Evolutionary conservation across 805 yeast genomes (phyloP).

Genomic region (Yarrowia porcina): DNA sequence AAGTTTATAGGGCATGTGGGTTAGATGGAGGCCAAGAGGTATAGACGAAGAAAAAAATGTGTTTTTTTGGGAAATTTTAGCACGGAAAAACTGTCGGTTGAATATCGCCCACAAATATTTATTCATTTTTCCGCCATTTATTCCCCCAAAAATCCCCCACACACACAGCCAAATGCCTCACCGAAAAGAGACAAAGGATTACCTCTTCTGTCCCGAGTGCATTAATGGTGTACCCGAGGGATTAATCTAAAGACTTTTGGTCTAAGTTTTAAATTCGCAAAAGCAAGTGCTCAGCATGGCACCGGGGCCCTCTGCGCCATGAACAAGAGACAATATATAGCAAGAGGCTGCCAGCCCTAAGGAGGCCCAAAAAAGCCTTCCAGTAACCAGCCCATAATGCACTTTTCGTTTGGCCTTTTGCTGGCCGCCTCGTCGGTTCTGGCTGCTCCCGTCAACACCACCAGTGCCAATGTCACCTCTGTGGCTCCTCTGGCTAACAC

Average conservation of each 20-base stretch:
- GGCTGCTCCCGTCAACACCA: constrained; percentile 11
- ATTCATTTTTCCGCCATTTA: no score
- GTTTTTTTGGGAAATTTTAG: no score
- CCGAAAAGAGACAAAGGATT: neutral
- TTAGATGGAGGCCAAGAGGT: neutral
- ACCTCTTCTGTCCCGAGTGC: neutral
- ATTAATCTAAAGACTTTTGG: constrained; percentile 3
- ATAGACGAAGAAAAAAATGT: neutral
- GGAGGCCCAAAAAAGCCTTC: neutral
- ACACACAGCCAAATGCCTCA: neutral
- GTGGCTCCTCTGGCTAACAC: constrained; percentile 35
- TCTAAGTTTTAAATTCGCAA: neutral
- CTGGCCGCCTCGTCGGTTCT: neutral
- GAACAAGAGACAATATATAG: constrained; percentile 5
- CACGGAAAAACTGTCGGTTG: no score
- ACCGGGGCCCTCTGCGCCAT: no score
- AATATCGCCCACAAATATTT: no score
- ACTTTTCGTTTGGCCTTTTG: neutral
- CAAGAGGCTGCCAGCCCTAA: no score
- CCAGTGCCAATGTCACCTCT: constrained; percentile 26
- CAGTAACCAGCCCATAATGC: neutral
- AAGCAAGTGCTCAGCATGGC: neutral
- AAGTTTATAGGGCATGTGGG: neutral
- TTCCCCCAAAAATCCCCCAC: no score
- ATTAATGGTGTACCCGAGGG: neutral